Evolutionary conservation across 441 rosid genomes (phyloP).

Genomic region (Populus tomentosa): DNA sequence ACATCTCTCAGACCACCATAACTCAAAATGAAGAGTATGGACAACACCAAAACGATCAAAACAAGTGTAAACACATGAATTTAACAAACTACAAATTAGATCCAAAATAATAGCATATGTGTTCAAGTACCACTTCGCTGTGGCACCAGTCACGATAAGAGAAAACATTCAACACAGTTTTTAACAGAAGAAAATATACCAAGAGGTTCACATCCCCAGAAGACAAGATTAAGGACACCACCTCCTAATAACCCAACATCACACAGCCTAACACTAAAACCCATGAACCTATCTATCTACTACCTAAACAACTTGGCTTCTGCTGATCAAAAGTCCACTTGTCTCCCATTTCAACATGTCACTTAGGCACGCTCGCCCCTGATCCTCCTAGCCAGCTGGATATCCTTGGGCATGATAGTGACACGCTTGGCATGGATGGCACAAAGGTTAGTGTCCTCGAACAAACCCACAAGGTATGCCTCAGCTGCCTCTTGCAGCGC

Average conservation of each 20-base stretch:
- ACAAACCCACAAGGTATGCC: constrained; percentile 60
- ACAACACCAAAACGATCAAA: no score
- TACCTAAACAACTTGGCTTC: background rate
- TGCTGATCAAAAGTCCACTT: background rate
- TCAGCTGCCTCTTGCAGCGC: constrained; percentile 67
- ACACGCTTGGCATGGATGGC: constrained; percentile 71
- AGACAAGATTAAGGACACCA: background rate
- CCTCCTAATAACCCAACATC: background rate
- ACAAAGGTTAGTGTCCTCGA: constrained; percentile 65
- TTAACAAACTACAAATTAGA: background rate
- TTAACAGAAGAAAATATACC: background rate
- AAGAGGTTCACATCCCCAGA: background rate
- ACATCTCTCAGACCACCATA: background rate
- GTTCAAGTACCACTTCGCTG: background rate
- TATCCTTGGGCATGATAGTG: constrained; percentile 63
- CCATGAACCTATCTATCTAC: background rate
- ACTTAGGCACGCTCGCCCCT: constrained; percentile 60
- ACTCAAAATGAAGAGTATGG: no score
- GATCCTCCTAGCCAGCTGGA: constrained; percentile 56
- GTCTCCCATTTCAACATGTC: background rate
- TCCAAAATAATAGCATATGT: background rate
- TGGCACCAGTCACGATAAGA: background rate
- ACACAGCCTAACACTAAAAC: background rate
- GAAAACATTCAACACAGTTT: background rate
- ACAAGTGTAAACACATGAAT: background rate